Evolutionary conservation across 345 rosid species (phyloP).

Genomic region (Eucalyptus regnans): DNA sequence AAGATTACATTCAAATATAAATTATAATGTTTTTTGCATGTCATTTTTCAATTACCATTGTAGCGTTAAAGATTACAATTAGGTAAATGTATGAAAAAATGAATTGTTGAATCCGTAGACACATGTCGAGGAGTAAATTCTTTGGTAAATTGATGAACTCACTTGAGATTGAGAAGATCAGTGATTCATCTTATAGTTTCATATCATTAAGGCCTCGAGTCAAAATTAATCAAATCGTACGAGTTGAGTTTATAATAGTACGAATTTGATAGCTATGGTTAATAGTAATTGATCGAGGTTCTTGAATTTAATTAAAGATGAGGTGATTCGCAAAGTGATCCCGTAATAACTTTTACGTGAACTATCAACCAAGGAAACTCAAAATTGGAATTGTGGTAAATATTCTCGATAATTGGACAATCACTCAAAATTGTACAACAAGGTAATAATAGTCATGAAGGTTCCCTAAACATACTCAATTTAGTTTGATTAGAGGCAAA

Average conservation of each 20-base stretch:
- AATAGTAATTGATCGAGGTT: neutral
- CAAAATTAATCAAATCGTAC: neutral
- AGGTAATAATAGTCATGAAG: neutral
- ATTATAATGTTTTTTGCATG: no score
- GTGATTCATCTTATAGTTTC: neutral
- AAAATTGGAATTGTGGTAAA: neutral
- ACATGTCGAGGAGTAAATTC: neutral
- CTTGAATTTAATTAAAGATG: neutral
- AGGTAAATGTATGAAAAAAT: no score
- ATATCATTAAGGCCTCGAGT: neutral
- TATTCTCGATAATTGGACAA: conserved; percentile 21
- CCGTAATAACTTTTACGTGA: no score
- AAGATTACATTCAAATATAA: no score
- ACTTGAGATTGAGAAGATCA: neutral
- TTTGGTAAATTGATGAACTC: neutral
- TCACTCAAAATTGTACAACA: conserved; percentile 27
- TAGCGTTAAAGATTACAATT: no score
- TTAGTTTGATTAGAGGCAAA: neutral
- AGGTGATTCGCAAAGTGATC: neutral
- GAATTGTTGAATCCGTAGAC: neutral
- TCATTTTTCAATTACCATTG: no score
- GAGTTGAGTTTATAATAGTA: accelerated
- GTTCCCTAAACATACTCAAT: neutral
- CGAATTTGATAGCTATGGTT: neutral
- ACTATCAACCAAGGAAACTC: no score